These are phyloP conservation scores for Cadophora luteo-olivacea DNA, from an alignment of 2,329 filamentous ascomycete species.

Conservation along the genomic window DNA sequence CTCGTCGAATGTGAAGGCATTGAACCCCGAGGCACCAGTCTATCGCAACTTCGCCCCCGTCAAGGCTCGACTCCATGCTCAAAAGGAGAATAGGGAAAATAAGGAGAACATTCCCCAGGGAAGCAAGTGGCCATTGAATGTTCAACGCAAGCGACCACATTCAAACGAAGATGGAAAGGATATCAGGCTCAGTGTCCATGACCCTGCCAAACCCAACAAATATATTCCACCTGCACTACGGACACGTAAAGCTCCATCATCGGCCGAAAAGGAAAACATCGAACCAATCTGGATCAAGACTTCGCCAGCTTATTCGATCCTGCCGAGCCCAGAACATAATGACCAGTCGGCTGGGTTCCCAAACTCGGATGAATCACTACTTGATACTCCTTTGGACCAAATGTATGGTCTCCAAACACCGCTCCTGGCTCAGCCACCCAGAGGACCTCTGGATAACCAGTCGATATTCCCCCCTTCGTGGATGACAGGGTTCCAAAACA, in stretches of 20 bases:
- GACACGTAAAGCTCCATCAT: not conserved
- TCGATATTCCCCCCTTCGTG: conserved; percentile 1
- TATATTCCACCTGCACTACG: conserved; percentile 25
- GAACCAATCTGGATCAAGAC: conserved; percentile 28
- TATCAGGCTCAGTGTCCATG: not conserved
- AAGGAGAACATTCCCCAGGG: conserved; percentile 16
- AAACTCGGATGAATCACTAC: not conserved
- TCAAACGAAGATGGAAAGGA: conserved; percentile 4
- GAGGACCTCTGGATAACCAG: not conserved
- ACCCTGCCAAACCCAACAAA: conserved; percentile 18
- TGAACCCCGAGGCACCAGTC: conserved; percentile 35
- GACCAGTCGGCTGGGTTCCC: not conserved
- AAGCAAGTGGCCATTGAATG: conserved; percentile 17
- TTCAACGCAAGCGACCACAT: conserved; percentile 14
- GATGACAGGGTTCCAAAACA: conserved; percentile 3
- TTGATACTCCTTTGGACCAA: not conserved
- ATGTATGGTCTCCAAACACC: not conserved
- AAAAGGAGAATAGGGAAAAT: conserved; percentile 18
- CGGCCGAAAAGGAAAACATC: not conserved
- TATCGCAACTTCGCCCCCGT: conserved; percentile 22
- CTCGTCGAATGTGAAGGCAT: conserved; percentile 4
- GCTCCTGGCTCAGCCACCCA: not conserved
- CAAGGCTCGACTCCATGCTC: conserved; percentile 12
- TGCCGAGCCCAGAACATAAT: not conserved
- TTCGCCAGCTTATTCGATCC: not conserved